Base-by-base conservation (phyloP, 495 filamentous ascomycete genomes). In the Copromyces sp. region DNA sequence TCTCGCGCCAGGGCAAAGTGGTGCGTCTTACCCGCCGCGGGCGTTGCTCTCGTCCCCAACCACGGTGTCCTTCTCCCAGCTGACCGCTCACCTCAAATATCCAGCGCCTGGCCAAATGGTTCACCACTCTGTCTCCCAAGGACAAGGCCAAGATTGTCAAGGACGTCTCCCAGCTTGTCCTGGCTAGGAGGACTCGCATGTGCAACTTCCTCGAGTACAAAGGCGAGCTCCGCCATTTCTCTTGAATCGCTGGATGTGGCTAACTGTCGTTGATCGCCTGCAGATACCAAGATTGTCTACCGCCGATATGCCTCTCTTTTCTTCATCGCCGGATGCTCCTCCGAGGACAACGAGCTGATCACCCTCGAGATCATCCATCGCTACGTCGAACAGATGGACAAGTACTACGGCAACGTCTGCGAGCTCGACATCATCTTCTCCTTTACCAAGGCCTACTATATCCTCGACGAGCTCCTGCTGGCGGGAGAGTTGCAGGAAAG, bases 141-240 rank as follows among this genome's bases (percentile, higher is more conserved):
- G 95, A 99, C 81, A 99, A 98, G 85, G 94, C 95, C 81, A 99
- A 99, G 87, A 97, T 98, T 79, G 92, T 99, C 87, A 98, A 98
- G 83, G 96, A 99, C 88, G 95, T 98, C 81, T 94, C 95, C 74
- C 95, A 98, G 82, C 92, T 99, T 14, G 96, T 99, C 73, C 90
- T 99, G 70, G 95, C 96, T 47, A 88, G 95, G 75, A 87, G 95
- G 78, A 97, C 95, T 69, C 92, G 94, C 75, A 99, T 99, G 95
- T 99, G 95, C 87, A 99, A 99, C 83, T 99, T 99, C 82, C 90
- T 99, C 53, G 95, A 99, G 78, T 99, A 99, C 83, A 99, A 98
- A 91, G 95, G 95, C 93, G 47, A 69, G 77, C 42, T 39, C 53
- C 65, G 61, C 74, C 70, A 8, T 7, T 44, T 70, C 44, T 32